These are phyloP conservation scores for Vigna reflexopilosa DNA, from an alignment of 306 rosid genomes.

Conservation along the genomic window DNA sequence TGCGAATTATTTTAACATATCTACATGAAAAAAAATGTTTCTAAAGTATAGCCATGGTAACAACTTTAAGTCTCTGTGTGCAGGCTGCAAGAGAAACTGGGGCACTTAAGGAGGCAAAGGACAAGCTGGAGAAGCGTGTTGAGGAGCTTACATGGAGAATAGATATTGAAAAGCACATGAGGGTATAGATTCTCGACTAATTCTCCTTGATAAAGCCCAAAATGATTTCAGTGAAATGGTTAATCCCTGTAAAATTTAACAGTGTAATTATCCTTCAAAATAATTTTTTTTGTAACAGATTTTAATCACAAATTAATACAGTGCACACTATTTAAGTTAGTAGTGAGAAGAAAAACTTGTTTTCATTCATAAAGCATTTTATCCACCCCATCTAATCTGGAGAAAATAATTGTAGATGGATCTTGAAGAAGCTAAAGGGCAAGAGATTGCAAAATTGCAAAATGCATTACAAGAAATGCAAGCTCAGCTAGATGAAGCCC, in stretches of 20 bases:
- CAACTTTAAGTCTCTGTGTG: conserved; percentile 31
- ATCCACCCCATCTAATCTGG: conserved; percentile 30
- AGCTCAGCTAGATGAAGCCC: conserved; percentile 73
- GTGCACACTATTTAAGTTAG: conserved; percentile 1
- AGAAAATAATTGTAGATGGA: conserved; percentile 60
- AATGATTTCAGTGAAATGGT: conserved; percentile 4
- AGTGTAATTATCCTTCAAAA: conserved; percentile 21
- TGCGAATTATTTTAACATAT: not conserved
- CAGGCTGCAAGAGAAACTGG: conserved; percentile 95
- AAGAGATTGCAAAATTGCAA: conserved; percentile 75
- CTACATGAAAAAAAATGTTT: not conserved
- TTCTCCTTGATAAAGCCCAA: conserved; percentile 23
- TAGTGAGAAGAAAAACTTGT: conserved; percentile 29
- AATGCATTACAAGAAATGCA: conserved; percentile 71
- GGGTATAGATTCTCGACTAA: conserved; percentile 58
- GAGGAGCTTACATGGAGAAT: conserved; percentile 92
- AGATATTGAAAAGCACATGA: conserved; percentile 80
- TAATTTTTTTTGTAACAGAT: not conserved
- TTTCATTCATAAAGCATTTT: conserved; percentile 19
- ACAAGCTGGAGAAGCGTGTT: conserved; percentile 92
- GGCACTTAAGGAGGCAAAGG: conserved; percentile 94
- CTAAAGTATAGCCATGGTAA: conserved; percentile 42
- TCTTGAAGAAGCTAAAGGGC: conserved; percentile 87
- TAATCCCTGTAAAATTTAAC: conserved; percentile 23
- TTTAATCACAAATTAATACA: conserved; percentile 8